Evolutionary conservation across 768 basidiomycete genomes (phyloP).

Genomic region (Nidularia sp.): DNA sequence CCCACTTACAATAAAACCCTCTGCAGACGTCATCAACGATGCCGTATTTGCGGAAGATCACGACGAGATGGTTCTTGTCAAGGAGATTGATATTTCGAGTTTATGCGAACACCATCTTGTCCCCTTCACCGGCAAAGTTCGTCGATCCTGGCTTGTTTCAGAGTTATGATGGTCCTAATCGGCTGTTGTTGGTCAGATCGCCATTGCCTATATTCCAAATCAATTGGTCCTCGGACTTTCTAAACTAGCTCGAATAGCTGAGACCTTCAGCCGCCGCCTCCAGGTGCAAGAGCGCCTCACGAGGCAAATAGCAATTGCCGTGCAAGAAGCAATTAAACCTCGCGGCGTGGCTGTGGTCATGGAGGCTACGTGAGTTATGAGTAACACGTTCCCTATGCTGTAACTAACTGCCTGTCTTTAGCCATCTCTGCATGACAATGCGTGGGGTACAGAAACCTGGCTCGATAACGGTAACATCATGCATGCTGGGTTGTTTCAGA

Average conservation of each 20-base stretch:
- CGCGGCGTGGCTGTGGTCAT: conserved; percentile 98
- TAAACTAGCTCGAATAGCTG: conserved; percentile 94
- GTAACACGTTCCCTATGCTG: not conserved
- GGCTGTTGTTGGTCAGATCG: conserved; percentile 54
- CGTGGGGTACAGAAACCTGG: conserved; percentile 99
- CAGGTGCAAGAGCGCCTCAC: conserved; percentile 98
- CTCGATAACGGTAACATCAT: conserved; percentile 89
- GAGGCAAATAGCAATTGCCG: conserved; percentile 96
- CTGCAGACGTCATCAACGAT: conserved; percentile 97
- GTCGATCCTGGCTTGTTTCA: conserved; percentile 17
- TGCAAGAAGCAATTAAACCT: conserved; percentile 97
- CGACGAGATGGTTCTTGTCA: conserved; percentile 98
- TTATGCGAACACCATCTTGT: conserved; percentile 98
- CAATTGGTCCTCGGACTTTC: conserved; percentile 91
- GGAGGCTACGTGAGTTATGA: conserved; percentile 82
- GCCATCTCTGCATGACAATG: conserved; percentile 99
- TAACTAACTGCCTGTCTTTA: conserved; percentile 20
- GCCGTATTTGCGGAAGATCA: conserved; percentile 98
- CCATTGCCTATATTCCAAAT: conserved; percentile 97
- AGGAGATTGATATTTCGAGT: conserved; percentile 95
- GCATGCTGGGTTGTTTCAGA: conserved; percentile 98
- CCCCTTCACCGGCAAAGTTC: conserved; percentile 94
- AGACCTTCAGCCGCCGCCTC: conserved; percentile 92
- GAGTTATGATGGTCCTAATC: conserved; percentile 14
- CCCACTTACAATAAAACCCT: not conserved